Evolutionary conservation across 257 asterid genomes (phyloP), one percentile per base, ranked within the genome.

Genomic region (Phtheirospermum japonicum): DNA sequence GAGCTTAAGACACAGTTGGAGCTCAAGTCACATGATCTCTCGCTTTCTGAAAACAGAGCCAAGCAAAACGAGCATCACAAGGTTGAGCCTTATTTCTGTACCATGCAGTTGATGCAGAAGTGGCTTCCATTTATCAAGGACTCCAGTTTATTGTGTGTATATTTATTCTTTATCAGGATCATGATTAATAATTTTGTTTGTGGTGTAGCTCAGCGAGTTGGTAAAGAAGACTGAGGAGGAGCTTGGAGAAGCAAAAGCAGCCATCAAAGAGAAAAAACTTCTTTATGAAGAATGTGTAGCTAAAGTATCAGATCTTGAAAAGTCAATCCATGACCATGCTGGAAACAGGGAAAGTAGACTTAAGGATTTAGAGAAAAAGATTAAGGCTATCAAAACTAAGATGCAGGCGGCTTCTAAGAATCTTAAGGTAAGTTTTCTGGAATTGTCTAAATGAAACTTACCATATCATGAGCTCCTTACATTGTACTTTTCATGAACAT

Each of bases 1-100:
- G 95, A 87, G 71, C 85, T 93, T 42, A 90, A 81, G 83, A 73
- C 83, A 61, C 88, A 87, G 71, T 67, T 87, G 73, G 99, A 87
- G 76, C 95, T 93, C 79, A 86, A 90, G 77, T 80, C 92, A 52
- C 89, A 87, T 73, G 99, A 93, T 70, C 96, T 93, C 65, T 80
- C 91, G 31, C 84, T 93, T 70, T 59, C 76, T 43, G 94, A 89
- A 82, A 82, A 72, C 75, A 81, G 97, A 81, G 96, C 95, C 13
- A 85, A 83, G 80, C 97, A 93, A 68, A 87, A 86, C 66, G 99
- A 89, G 83, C 96, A 93, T 78, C 97, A 93, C 74, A 90, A 93
- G 99, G 99, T 93, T 71, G 76, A 26, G 19, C 59, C 61, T 70
- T 64, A 26, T 40, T 11, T 58, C 34, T 49, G 37, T 66, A 53